Conservation (phyloP, 805 yeast species). For the Nakazawaea ambrosiae region DNA sequence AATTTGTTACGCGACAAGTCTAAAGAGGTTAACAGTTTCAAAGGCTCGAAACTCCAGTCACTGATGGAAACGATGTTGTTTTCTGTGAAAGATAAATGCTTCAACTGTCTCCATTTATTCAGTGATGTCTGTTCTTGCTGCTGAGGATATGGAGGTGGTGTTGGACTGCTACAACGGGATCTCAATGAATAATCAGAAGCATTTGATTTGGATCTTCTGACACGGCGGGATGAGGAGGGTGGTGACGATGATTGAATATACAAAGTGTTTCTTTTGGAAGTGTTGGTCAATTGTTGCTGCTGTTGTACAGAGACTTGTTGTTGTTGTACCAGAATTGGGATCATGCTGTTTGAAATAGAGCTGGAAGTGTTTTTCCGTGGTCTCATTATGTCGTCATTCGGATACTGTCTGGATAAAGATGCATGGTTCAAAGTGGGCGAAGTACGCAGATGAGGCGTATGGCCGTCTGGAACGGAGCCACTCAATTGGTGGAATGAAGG, state of each 20-base stretch:
- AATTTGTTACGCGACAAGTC: slow-evolving; percentile 51
- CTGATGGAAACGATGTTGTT: slow-evolving; percentile 27
- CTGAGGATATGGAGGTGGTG: slow-evolving; percentile 4
- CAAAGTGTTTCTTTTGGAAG: slow-evolving; percentile 1
- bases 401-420: slow-evolving; percentile 4
- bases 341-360: too few relatives aligned
- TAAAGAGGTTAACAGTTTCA: slow-evolving; percentile 30
- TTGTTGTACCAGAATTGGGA: too few relatives aligned
- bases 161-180: slow-evolving; percentile 1
- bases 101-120: slow-evolving; percentile 29
- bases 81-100: slow-evolving; percentile 34
- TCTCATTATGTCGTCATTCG: background rate
- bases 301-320: too few relatives aligned
- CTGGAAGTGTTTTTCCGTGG: slow-evolving; percentile 4
- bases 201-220: slow-evolving; percentile 12
- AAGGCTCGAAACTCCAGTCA: slow-evolving; percentile 22
- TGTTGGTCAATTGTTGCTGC: too few relatives aligned
- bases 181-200: slow-evolving; percentile 7
- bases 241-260: slow-evolving; percentile 6
- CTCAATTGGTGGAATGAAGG: slow-evolving; percentile 14
- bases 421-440: slow-evolving; percentile 10
- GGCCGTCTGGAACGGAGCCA: slow-evolving; percentile 19
- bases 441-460: slow-evolving; percentile 2
- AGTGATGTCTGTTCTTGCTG: slow-evolving; percentile 6
- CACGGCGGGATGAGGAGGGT: slow-evolving; percentile 5